Conservation (phyloP, 768 basidiomycete genomes). For the Boletus subparvulus region DNA sequence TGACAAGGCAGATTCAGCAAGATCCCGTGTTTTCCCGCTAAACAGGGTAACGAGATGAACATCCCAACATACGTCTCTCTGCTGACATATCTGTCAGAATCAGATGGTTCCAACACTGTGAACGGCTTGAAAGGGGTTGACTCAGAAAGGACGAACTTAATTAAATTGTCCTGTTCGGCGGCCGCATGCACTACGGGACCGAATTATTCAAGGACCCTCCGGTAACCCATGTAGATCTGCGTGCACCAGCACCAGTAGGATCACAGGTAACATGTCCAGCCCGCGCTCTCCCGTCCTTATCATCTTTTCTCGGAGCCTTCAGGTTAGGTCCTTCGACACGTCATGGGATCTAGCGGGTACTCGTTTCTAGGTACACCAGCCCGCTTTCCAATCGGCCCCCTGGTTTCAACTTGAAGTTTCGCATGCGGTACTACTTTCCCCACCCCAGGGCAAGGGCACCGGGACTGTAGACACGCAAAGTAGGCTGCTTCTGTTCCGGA, state of each 20-base stretch:
- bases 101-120: no score
- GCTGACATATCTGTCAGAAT: background rate
- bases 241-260: background rate
- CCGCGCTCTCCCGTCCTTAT: background rate
- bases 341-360: slow-evolving; percentile 5
- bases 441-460: slow-evolving; percentile 11
- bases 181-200: no score
- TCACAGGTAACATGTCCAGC: background rate
- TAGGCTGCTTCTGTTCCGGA: slow-evolving; percentile 22
- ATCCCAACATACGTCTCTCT: background rate
- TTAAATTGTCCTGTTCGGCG: no score
- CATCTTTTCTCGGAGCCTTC: background rate
- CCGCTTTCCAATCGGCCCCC: background rate
- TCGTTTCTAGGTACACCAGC: background rate
- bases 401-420: background rate
- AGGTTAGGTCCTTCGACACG: background rate
- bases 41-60: background rate
- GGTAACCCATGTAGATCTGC: background rate
- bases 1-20: background rate
- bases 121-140: no score
- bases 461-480: slow-evolving; percentile 31
- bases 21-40: background rate
- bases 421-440: slow-evolving; percentile 2
- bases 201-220: background rate
- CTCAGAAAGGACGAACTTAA: no score